Evolutionary conservation across 2,329 filamentous ascomycete genomes (phyloP), one percentile per base, ranked within the genome.

Genomic region (Ascocoryne sarcoides): DNA sequence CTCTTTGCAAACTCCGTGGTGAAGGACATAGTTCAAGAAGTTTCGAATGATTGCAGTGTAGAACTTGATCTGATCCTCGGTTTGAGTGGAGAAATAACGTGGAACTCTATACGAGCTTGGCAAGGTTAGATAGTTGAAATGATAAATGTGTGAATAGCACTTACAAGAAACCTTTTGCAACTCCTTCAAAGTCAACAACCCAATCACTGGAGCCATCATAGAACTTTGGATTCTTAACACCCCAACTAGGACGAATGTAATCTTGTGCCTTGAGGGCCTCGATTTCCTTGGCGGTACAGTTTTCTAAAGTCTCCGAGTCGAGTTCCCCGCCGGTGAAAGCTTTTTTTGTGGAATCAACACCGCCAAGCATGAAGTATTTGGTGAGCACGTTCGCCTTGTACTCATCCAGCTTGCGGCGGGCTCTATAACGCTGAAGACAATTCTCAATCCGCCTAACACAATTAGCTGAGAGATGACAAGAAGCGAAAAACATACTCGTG

Each of bases 1-100:
- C 59, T 96, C 92, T 0, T 84, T 82, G 54, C 88, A 95, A 12
- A 93, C 90, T 28, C 84, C 75, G 56, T 96, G 89, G 45, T 83
- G 75, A 8, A 89, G 68, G 1, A 96, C 68, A 51, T 95, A 98
- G 49, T 86, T 84, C 48, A 95, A 75, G 57, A 96, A 96, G 57
- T 92, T 94, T 44, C 77, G 75, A 30, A 95, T 69, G 0, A 93
- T 75, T 23, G 73, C 70, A 15, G 80, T 76, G 3, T 77, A 78
- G 5, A 71, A 61, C n/a, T 71, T 63, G 46, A 88, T 70, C 10
- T 70, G 62, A 0, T 64, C 58, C 12, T 68, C 57, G 4, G 63
- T 67, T 10, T 78, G 71, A 36, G 76, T 74, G 14, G 74, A 68
- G 28, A 75, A 74, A 28, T 75, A 65, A 18, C 65, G 65, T 0